Evolutionary conservation across 1,284 basidiomycete genomes (phyloP).

Genomic region (Erythrobasidium hasegawianum): DNA sequence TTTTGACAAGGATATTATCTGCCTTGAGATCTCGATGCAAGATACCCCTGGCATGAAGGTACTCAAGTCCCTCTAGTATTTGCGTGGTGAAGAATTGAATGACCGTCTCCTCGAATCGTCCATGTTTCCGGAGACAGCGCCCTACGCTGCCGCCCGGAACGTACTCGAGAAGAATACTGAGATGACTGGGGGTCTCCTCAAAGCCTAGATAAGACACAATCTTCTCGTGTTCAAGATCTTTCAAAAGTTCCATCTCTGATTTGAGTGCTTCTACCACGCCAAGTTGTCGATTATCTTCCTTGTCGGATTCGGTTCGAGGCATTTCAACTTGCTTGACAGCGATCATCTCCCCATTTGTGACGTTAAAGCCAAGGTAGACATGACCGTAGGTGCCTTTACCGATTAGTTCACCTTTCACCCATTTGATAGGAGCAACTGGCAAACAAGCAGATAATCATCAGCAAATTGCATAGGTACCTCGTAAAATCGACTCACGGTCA

Average conservation of each 20-base stretch:
- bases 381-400: constrained; percentile 95
- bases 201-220: constrained; percentile 83
- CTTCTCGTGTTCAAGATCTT: constrained; percentile 93
- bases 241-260: constrained; percentile 89
- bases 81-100: constrained; percentile 90
- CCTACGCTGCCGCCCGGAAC: constrained; percentile 96
- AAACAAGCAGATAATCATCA: background rate
- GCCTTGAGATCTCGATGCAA: constrained; percentile 97
- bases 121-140: constrained; percentile 84
- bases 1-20: constrained; percentile 96
- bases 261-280: constrained; percentile 86
- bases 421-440: constrained; percentile 79
- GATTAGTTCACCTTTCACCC: constrained; percentile 96
- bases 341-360: constrained; percentile 98
- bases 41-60: constrained; percentile 86
- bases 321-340: constrained; percentile 99
- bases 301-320: constrained; percentile 83
- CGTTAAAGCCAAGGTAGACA: constrained; percentile 93
- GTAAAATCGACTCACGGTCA: constrained; percentile 41
- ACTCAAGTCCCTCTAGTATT: constrained; percentile 86
- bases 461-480: background rate
- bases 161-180: constrained; percentile 99
- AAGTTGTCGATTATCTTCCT: constrained; percentile 77
- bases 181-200: constrained; percentile 80
- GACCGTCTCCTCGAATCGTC: constrained; percentile 79